A percentile compares a stretch with the other conserved stretches of the same genome.
These are phyloP conservation scores for Talaromyces sp. DNA, from an alignment of 2,329 filamentous ascomycete species.

Conservation along the genomic window DNA sequence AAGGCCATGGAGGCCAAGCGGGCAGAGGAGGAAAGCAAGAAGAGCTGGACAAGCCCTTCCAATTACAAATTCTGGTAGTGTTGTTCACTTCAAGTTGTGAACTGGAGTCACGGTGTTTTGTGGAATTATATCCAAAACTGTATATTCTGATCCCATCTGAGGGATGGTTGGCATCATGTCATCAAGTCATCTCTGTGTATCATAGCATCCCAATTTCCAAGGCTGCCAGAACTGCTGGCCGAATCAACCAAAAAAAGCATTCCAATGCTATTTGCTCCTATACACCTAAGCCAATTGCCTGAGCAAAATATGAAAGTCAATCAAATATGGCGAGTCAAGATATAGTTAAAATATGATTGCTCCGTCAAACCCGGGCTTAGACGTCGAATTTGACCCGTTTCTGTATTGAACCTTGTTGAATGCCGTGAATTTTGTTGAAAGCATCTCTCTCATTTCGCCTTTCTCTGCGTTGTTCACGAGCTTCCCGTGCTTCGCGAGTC, in stretches of 20 bases:
- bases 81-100: slow-evolving; percentile 19
- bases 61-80: slow-evolving; percentile 53
- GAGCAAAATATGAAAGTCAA: slow-evolving; percentile 6
- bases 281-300: slow-evolving; percentile 4
- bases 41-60: slow-evolving; percentile 47
- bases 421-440: slow-evolving; percentile 28
- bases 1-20: slow-evolving; percentile 40
- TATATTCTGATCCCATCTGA: slow-evolving; percentile 24
- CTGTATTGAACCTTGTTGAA: slow-evolving; percentile 35
- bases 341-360: neutral
- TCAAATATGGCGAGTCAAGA: slow-evolving; percentile 1
- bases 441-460: slow-evolving; percentile 43
- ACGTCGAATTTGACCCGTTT: slow-evolving; percentile 48
- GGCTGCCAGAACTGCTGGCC: slow-evolving; percentile 13
- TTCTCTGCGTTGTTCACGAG: slow-evolving; percentile 59
- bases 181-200: slow-evolving; percentile 31
- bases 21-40: slow-evolving; percentile 44
- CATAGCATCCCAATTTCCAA: slow-evolving; percentile 18
- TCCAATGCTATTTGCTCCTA: slow-evolving; percentile 2
- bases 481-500: slow-evolving; percentile 60
- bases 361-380: slow-evolving; percentile 12
- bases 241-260: slow-evolving; percentile 7
- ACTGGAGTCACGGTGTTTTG: slow-evolving; percentile 37
- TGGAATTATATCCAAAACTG: slow-evolving; percentile 22
- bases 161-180: slow-evolving; percentile 18